phyloP scores from a whole-genome alignment of 2,329 filamentous ascomycete genomes.

The Sporothrix sp. region DNA sequence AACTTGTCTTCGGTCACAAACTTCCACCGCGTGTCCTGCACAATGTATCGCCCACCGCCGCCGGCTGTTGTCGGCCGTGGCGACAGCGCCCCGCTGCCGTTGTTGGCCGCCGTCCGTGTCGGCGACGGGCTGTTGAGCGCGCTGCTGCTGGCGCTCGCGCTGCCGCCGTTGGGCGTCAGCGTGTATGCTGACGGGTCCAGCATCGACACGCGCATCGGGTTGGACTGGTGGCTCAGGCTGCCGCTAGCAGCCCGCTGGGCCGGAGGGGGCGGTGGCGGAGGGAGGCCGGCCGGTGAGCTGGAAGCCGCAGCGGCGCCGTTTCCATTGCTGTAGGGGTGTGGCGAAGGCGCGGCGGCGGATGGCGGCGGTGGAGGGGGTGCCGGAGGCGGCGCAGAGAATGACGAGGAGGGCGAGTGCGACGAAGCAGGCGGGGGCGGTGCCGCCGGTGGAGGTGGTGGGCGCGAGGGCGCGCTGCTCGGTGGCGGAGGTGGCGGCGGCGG shows the following conservation, averaged over 20 bases:
- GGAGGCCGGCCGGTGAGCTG: conserved; percentile 28
- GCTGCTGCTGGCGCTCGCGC: conserved; percentile 11
- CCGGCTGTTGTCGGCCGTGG: conserved; percentile 21
- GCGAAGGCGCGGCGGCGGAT: conserved; percentile 28
- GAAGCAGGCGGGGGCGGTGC: conserved; percentile 11
- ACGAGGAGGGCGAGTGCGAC: conserved; percentile 18
- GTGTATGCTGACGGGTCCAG: conserved; percentile 71
- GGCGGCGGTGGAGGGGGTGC: conserved; percentile 27
- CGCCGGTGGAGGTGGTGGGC: conserved; percentile 27
- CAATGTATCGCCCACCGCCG: conserved; percentile 37
- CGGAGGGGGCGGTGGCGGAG: conserved; percentile 25
- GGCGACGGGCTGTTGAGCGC: conserved; percentile 37
- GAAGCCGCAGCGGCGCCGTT: background rate
- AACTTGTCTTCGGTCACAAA: conserved; percentile 76
- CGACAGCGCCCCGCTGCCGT: conserved; percentile 16
- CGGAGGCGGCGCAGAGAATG: conserved; percentile 15
- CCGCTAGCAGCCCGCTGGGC: conserved; percentile 24
- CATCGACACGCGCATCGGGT: conserved; percentile 47
- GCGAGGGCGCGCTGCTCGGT: conserved; percentile 29
- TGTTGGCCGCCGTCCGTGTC: conserved; percentile 27
- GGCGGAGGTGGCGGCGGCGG: conserved; percentile 28
- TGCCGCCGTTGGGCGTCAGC: conserved; percentile 50
- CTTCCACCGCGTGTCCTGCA: conserved; percentile 74
- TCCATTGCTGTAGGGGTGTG: conserved; percentile 23
- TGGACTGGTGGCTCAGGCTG: conserved; percentile 28